Conservation (phyloP, 768 basidiomycete species). For the Austroboletus eburneus region DNA sequence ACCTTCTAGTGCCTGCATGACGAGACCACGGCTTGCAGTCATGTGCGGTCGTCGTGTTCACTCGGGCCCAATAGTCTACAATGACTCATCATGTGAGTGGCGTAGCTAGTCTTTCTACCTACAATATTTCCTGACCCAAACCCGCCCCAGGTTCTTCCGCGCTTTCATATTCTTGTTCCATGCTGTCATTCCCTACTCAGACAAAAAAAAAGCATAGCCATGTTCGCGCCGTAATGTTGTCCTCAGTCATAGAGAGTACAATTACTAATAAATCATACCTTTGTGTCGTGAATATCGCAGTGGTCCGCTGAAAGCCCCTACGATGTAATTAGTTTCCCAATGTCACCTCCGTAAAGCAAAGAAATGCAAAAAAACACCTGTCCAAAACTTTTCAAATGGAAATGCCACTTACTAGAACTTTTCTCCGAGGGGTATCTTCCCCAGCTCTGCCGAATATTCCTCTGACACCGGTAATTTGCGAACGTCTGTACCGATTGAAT, state of each 20-base stretch:
- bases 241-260: slow-evolving; percentile 14
- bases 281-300: slow-evolving; percentile 9
- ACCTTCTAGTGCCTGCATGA: slow-evolving; percentile 65
- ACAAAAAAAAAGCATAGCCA: slow-evolving; percentile 18
- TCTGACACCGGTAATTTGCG: slow-evolving; percentile 12
- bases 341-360: too few relatives aligned
- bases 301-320: slow-evolving; percentile 5
- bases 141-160: background rate
- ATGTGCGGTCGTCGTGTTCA: background rate
- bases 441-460: background rate
- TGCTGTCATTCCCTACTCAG: slow-evolving; percentile 4
- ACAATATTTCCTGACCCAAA: background rate
- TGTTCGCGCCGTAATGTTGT: slow-evolving; percentile 18
- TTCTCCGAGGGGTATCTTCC: background rate
- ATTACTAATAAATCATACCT: slow-evolving; percentile 13
- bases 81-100: slow-evolving; percentile 7
- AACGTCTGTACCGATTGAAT: slow-evolving; percentile 25
- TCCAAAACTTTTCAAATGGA: too few relatives aligned
- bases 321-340: too few relatives aligned
- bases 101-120: background rate
- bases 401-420: too few relatives aligned
- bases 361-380: too few relatives aligned
- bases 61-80: background rate
- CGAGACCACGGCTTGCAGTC: background rate
- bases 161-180: slow-evolving; percentile 2